A percentile compares a stretch with the other conserved stretches of the same genome.
phyloP scores from a whole-genome alignment of 2,329 filamentous ascomycete species.

The Xylariaceae sp. region DNA sequence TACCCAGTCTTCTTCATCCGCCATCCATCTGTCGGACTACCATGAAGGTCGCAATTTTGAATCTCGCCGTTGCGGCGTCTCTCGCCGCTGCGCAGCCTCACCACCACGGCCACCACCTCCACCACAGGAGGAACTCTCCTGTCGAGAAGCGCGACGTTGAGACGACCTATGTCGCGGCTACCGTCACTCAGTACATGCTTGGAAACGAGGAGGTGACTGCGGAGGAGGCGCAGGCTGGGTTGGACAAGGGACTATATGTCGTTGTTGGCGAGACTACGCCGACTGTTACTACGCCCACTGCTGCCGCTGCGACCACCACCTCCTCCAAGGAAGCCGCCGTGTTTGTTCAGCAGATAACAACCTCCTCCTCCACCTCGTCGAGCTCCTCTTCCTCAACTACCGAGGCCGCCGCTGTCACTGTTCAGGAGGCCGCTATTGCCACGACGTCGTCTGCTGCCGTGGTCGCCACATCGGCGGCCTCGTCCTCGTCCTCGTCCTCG shows the following conservation, averaged over 20 bases:
- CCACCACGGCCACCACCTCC: conserved; percentile 51
- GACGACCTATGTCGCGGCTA: conserved; percentile 50
- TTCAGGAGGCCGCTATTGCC: conserved; percentile 24
- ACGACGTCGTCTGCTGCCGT: conserved; percentile 21
- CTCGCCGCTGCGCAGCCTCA: conserved; percentile 49
- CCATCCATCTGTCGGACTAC: too few species aligned
- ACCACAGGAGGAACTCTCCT: conserved; percentile 46
- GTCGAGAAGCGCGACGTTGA: conserved; percentile 43
- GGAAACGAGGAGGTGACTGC: conserved; percentile 54
- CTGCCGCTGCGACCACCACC: conserved; percentile 23
- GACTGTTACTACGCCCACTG: conserved; percentile 39
- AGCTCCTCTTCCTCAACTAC: conserved; percentile 20
- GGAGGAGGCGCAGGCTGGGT: conserved; percentile 61
- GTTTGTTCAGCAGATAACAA: conserved; percentile 23
- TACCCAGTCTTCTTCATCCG: too few species aligned
- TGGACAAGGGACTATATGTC: conserved; percentile 63
- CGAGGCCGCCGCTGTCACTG: too few species aligned
- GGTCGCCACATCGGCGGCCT: conserved; percentile 19
- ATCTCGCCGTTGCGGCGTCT: conserved; percentile 44
- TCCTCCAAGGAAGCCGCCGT: conserved; percentile 22
- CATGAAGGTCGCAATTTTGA: conserved; percentile 43
- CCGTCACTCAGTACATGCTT: conserved; percentile 64
- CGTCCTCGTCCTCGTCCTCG: conserved; percentile 15
- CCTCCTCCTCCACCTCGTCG: conserved; percentile 24
- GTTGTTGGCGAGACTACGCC: conserved; percentile 53